phyloP scores from a whole-genome alignment of 768 basidiomycete genomes.

The Agrocybe praecox region DNA sequence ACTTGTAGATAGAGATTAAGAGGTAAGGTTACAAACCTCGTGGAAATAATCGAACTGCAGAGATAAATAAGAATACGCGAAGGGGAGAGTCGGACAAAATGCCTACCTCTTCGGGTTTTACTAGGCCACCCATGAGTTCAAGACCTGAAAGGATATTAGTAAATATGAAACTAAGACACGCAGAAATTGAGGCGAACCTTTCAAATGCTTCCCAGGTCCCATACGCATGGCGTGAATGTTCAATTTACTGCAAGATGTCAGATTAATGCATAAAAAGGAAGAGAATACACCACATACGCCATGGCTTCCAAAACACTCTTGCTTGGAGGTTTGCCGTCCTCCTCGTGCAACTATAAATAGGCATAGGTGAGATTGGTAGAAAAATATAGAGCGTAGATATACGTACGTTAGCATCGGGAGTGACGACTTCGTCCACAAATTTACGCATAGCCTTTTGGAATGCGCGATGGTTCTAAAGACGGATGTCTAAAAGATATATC shows the following conservation, averaged over 20 bases:
- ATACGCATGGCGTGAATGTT: slow-evolving; percentile 91
- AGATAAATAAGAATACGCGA: not conserved
- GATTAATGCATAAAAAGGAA: not conserved
- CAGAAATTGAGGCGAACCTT: slow-evolving; percentile 27
- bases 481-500: slow-evolving; percentile 4
- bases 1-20: not conserved
- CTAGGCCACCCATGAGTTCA: slow-evolving; percentile 75
- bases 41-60: slow-evolving; percentile 87
- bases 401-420: slow-evolving; percentile 52
- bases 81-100: not conserved
- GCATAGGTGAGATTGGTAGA: slow-evolving; percentile 1
- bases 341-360: slow-evolving; percentile 68
- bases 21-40: slow-evolving; percentile 42
- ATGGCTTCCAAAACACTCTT: slow-evolving; percentile 78
- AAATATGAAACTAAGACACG: too few relatives aligned
- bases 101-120: slow-evolving; percentile 75
- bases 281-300: slow-evolving; percentile 40
- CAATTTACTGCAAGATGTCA: slow-evolving; percentile 43
- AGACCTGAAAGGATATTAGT: slow-evolving; percentile 21
- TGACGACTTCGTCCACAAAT: slow-evolving; percentile 73
- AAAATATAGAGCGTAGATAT: not conserved
- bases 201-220: slow-evolving; percentile 90
- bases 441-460: slow-evolving; percentile 68
- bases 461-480: slow-evolving; percentile 54
- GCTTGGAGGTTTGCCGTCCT: slow-evolving; percentile 87